Evolutionary conservation across 2,329 filamentous ascomycete species (phyloP).

Genomic region (Colletotrichum brevisporum): DNA sequence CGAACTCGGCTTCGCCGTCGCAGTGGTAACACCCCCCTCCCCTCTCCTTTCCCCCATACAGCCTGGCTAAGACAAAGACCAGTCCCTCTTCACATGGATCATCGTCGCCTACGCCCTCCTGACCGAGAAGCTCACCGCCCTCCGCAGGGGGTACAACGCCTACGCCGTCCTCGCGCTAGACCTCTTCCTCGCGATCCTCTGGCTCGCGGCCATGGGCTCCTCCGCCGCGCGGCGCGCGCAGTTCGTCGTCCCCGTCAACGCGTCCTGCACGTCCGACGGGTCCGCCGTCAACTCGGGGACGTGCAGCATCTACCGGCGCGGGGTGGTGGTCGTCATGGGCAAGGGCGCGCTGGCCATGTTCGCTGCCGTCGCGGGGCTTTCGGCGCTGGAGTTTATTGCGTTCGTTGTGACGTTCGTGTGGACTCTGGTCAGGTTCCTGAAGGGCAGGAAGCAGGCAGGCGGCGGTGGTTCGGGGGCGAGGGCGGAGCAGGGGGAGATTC

Average conservation of each 20-base stretch:
- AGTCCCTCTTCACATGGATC: conserved; percentile 63
- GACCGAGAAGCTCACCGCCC: conserved; percentile 54
- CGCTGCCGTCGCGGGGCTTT: conserved; percentile 58
- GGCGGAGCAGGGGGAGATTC: conserved; percentile 47
- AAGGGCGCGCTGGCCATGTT: conserved; percentile 53
- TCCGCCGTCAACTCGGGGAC: conserved; percentile 55
- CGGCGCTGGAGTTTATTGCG: conserved; percentile 58
- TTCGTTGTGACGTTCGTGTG: conserved; percentile 56
- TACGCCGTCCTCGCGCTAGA: conserved; percentile 61
- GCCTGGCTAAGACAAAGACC: not conserved
- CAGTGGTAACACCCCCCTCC: conserved; percentile 53
- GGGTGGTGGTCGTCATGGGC: conserved; percentile 54
- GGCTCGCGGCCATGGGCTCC: conserved; percentile 60
- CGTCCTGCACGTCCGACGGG: conserved; percentile 54
- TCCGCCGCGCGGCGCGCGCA: conserved; percentile 55
- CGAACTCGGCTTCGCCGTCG: conserved; percentile 56
- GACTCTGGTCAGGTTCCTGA: conserved; percentile 52
- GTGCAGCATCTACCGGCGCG: conserved; percentile 51
- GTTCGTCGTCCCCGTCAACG: conserved; percentile 51
- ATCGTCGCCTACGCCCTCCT: conserved; percentile 58
- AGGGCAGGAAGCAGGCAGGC: conserved; percentile 50
- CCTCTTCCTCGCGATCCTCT: conserved; percentile 60
- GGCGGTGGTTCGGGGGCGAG: conserved; percentile 30
- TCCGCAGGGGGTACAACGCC: conserved; percentile 57
- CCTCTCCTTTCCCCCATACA: not conserved